These are phyloP conservation scores for Fraxinus baroniana DNA, from an alignment of 305 asterid genomes.

Conservation along the genomic window DNA sequence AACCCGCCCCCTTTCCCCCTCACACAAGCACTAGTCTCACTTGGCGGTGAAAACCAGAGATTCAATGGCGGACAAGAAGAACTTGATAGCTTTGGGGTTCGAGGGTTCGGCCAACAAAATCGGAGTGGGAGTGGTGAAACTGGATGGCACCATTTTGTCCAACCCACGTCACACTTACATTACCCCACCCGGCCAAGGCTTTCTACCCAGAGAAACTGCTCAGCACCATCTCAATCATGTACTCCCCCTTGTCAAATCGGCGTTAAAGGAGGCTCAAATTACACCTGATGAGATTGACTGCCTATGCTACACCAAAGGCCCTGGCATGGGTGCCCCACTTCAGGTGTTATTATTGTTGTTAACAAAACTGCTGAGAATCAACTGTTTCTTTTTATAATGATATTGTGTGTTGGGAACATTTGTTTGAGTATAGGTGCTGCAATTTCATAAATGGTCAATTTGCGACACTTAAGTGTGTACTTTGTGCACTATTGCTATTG, in stretches of 20 bases:
- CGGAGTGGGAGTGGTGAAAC: slow-evolving; percentile 77
- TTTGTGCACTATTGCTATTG: background rate
- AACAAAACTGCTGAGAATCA: background rate
- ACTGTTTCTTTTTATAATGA: background rate
- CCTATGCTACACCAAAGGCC: slow-evolving; percentile 95
- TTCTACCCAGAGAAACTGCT: slow-evolving; percentile 95
- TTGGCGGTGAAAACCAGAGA: background rate
- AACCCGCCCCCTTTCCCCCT: background rate
- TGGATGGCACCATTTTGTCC: slow-evolving; percentile 78
- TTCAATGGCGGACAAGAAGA: slow-evolving; percentile 52
- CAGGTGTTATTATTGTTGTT: slow-evolving; percentile 30
- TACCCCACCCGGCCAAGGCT: slow-evolving; percentile 97
- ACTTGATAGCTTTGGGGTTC: slow-evolving; percentile 72
- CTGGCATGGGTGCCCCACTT: slow-evolving; percentile 95
- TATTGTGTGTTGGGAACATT: background rate
- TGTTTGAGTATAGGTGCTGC: background rate
- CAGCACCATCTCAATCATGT: slow-evolving; percentile 91
- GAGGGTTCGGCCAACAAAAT: slow-evolving; percentile 99
- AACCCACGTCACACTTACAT: slow-evolving; percentile 95
- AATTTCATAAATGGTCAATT: background rate
- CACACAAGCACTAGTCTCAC: background rate
- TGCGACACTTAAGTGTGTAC: background rate
- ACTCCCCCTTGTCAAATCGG: slow-evolving; percentile 70
- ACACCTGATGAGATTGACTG: slow-evolving; percentile 62
- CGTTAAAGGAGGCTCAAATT: slow-evolving; percentile 61